Base-by-base conservation (phyloP, 495 filamentous ascomycete genomes). In the Thermothielavioides terrestris region DNA sequence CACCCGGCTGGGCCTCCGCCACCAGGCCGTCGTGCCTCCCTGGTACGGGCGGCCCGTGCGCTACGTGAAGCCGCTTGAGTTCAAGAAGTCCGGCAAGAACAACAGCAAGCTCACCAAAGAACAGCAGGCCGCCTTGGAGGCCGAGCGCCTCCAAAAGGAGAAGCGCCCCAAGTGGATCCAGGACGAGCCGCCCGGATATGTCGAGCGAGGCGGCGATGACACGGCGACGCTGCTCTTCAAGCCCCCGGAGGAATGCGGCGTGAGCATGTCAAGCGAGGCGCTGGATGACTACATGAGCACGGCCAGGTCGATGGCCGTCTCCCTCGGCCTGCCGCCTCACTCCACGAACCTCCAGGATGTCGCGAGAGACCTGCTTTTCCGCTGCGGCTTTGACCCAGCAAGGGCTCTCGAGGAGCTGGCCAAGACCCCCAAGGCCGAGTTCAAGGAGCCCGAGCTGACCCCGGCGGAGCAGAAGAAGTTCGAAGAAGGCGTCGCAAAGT, bases 341-440 rank as follows among this genome's bases (percentile, higher is more conserved):
- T 88, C 80, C 9, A 94, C 89, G 0, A 95, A 98, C 60, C 84
- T 94, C 45, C 74, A 92, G 22, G 90, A 95, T 66, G 88, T 90
- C 53, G 89, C 88, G 7, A 62, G 92, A 14, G 77, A 89, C 53
- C 59, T 86, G 22, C 77, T 99, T 7, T 85, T 78, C 52, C 69
- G 76, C 2, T 77, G 85, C 52, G 75, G 78, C 35, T 97, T 86
- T 61, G 73, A 94, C 60, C 66, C 72, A 3, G 72, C 84, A 11
- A 77, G 78, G 50, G 84, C 91, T n/a, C 72, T 94, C n/a, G 76
- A 80, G 42, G 77, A 81, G 39, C 66, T 99, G 15, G 70, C 76
- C 51, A 78, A 76, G 52, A 64, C 82, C 6, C 81, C 82, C 39
- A 82, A 82, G 60, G 81, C 81, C 49, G 85, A 85, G 51, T 80